Evolutionary conservation across 129 eudicot genomes (phyloP), one percentile per base, ranked within the genome.

Genomic region (Pulicaria dysenterica): DNA sequence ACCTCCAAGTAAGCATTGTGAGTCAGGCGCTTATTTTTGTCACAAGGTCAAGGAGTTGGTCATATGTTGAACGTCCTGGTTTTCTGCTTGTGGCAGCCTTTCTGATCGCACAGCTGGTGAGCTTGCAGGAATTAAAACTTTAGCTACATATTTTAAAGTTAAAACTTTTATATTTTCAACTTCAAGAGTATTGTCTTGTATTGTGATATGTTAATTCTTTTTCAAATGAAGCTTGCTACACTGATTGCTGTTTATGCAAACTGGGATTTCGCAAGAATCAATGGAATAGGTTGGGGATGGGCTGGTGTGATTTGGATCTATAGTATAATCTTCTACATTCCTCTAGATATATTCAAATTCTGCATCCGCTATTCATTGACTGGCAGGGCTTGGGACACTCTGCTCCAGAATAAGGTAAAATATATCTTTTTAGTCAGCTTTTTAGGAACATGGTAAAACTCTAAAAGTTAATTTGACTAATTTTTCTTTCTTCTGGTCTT

Each of bases 231-330:
- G 97, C 60, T 88, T 53, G 97, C 97, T 65, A 91, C 97, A 17
- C 36, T 91, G n/a, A 79, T 91, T 10, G 91, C 97, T 3, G 97
- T 91, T n/a, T 91, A 91, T 66, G 91, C 95, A 67, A 79, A 85
- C 72, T 91, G 97, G 97, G 85, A 64, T 4, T 91, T 91, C 54
- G 97, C 97, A 3, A 80, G 80, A 34, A 88, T 88, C 45, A n/a
- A 80, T 1, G 97, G 97, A 38, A 78, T 91, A 5, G 97, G 97
- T 7, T 91, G 97, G 97, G 97, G 97, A 34, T 91, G 97, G 97
- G 97, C 95, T 5, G 97, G 91, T 2, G 91, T 91, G 48, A 88
- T 91, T 42, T 91, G 97, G 97, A 37, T 91, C 16, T 91, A 85
- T 70, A 87, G 91, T 61, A 56, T 91, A 53, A 19, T 91, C 42